Evolutionary conservation across 495 filamentous ascomycete species (phyloP).

Genomic region (Aspergillus cavernicola): DNA sequence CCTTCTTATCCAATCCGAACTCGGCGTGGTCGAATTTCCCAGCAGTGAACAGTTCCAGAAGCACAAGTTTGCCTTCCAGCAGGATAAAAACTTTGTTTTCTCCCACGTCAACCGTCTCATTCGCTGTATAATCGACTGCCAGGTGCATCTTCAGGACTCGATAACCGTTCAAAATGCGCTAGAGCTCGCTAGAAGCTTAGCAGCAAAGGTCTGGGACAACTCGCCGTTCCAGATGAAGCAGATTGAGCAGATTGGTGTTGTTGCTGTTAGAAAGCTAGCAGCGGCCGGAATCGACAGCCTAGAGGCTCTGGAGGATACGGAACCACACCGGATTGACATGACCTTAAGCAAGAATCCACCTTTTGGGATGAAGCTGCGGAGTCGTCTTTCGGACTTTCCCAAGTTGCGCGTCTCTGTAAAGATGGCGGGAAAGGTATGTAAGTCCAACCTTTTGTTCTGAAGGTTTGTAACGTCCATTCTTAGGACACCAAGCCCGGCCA

Average conservation of each 20-base stretch:
- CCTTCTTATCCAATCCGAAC: slow-evolving; percentile 75
- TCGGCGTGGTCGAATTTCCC: slow-evolving; percentile 72
- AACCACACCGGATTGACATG: slow-evolving; percentile 70
- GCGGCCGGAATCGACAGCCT: slow-evolving; percentile 67
- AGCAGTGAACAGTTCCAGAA: slow-evolving; percentile 57
- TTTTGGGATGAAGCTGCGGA: slow-evolving; percentile 68
- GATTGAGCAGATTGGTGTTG: slow-evolving; percentile 75
- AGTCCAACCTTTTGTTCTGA: background rate
- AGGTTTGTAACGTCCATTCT: slow-evolving; percentile 11
- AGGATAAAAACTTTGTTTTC: slow-evolving; percentile 72
- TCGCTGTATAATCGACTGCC: slow-evolving; percentile 84
- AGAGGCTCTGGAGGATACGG: slow-evolving; percentile 62
- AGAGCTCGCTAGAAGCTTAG: slow-evolving; percentile 73
- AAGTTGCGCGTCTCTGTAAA: slow-evolving; percentile 60
- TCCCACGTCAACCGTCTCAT: slow-evolving; percentile 70
- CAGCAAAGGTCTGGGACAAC: slow-evolving; percentile 81
- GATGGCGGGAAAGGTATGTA: slow-evolving; percentile 46
- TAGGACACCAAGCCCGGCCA: slow-evolving; percentile 39
- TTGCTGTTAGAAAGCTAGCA: slow-evolving; percentile 72
- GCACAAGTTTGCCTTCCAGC: slow-evolving; percentile 56
- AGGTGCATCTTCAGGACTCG: slow-evolving; percentile 64
- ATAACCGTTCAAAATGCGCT: slow-evolving; percentile 64
- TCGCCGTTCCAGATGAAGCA: slow-evolving; percentile 83
- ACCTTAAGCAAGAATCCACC: slow-evolving; percentile 76
- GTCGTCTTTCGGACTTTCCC: slow-evolving; percentile 67